Evolutionary conservation across 257 asterid genomes (phyloP), one percentile per base, ranked within the genome.

Genomic region (Nicotiana obtusifolia): DNA sequence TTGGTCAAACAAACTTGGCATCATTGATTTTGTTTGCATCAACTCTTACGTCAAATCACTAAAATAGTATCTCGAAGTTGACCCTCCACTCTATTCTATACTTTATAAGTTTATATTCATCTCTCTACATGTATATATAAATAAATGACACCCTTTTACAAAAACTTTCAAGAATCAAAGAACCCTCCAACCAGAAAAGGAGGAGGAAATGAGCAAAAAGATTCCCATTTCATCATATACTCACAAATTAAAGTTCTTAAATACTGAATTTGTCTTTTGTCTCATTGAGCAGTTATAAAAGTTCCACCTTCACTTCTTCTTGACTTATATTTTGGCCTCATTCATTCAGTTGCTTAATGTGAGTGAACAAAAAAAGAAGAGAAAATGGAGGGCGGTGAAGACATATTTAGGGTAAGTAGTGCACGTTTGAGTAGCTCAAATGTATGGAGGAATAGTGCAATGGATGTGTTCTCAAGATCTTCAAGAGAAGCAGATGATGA

Each of bases 361-460:
- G 33, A 22, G 4, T 7, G 22, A 64, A 8, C 3, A 20, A 28
- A 64, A 64, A 5, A 64, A 64, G 13, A 22, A 77, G 13, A 5
- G 16, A 30, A 31, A 82, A 91, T 92, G 93, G 97, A 90, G 69
- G 91, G 89, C 56, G 91, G 92, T 47, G 94, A 88, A 75, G 80
- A 75, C 9, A 59, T 84, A 15, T 89, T 88, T 13, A 80, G 91
- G 68, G 89, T 84, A 7, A 88, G 91, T 54, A 90, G 95, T 84
- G 91, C 89, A 6, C 91, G 95, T 6, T 37, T 91, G 64, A 89
- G 90, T 47, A 91, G 97, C 35, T 95, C 99, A 0, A 89, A 79
- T 71, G 82, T 90, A 85, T 95, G 99, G 99, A 84, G 99, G 81
- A 90, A 89, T 89, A 88, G 89, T 10, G 97, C 89, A 17, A 65